Evolutionary conservation across 225 moss, liverwort and hornwort genomes (phyloP).

Genomic region (Polytrichum commune): DNA sequence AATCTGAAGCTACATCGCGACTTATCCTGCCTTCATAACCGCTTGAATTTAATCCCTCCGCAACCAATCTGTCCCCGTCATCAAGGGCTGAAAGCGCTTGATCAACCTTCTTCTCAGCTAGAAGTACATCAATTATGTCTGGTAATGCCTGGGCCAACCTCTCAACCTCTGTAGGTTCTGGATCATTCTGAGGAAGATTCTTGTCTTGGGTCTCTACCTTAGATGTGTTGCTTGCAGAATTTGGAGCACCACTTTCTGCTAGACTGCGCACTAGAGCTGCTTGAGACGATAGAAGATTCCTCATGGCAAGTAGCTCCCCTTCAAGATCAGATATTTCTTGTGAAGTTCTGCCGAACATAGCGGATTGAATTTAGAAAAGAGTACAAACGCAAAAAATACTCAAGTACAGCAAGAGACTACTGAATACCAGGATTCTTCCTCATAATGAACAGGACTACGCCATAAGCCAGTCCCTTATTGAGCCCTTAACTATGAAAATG

Average conservation of each 20-base stretch:
- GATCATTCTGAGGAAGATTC: conserved; percentile 46
- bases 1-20: conserved; percentile 39
- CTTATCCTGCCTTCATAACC: conserved; percentile 47
- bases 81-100: conserved; percentile 71
- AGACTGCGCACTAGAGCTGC: conserved; percentile 74
- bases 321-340: conserved; percentile 94
- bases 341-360: conserved; percentile 60
- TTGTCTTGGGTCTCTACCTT: conserved; percentile 38
- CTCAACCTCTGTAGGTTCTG: conserved; percentile 60
- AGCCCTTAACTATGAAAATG: too few species aligned
- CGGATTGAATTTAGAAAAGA: neutral
- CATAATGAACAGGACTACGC: too few species aligned
- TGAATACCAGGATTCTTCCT: too few species aligned
- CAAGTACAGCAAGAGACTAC: too few species aligned
- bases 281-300: conserved; percentile 81
- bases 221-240: conserved; percentile 37
- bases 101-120: conserved; percentile 89
- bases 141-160: conserved; percentile 72
- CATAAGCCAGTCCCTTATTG: too few species aligned
- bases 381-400: too few species aligned
- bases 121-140: conserved; percentile 79
- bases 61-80: conserved; percentile 74
- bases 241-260: conserved; percentile 76
- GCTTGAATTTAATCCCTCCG: conserved; percentile 58
- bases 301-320: conserved; percentile 92